Evolutionary conservation across 805 yeast species (phyloP).

Genomic region (Suhomyces canberraensis): DNA sequence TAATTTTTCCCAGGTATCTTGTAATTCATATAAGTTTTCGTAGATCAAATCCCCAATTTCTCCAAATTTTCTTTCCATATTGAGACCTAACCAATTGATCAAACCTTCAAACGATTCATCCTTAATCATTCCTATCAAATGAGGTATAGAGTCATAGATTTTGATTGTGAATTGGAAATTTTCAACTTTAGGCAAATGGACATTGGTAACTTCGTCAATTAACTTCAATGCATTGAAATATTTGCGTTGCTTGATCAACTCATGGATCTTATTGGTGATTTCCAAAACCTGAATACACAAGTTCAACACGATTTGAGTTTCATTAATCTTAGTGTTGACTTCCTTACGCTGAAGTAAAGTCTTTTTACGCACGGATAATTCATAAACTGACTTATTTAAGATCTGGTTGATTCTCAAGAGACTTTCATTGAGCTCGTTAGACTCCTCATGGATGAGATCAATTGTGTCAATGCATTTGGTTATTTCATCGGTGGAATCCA

Average conservation of each 20-base stretch:
- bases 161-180: slow-evolving; percentile 72
- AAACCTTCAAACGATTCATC: slow-evolving; percentile 69
- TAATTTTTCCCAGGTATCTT: slow-evolving; percentile 55
- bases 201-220: slow-evolving; percentile 66
- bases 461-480: slow-evolving; percentile 61
- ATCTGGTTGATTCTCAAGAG: slow-evolving; percentile 54
- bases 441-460: slow-evolving; percentile 54
- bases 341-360: slow-evolving; percentile 58
- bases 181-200: slow-evolving; percentile 68
- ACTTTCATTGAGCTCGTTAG: slow-evolving; percentile 55
- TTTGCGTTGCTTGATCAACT: slow-evolving; percentile 66
- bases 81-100: slow-evolving; percentile 60
- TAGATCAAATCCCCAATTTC: slow-evolving; percentile 57
- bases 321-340: slow-evolving; percentile 63
- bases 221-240: slow-evolving; percentile 85
- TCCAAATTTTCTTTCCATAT: slow-evolving; percentile 57
- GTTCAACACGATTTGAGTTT: slow-evolving; percentile 65
- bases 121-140: slow-evolving; percentile 65
- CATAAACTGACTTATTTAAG: slow-evolving; percentile 62
- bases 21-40: slow-evolving; percentile 52
- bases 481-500: slow-evolving; percentile 55
- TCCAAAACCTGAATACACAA: slow-evolving; percentile 80
- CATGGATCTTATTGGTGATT: slow-evolving; percentile 80
- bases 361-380: slow-evolving; percentile 61
- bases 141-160: slow-evolving; percentile 74